Base-by-base conservation (phyloP, 2,329 filamentous ascomycete species). In the Ophiostoma quercus region DNA sequence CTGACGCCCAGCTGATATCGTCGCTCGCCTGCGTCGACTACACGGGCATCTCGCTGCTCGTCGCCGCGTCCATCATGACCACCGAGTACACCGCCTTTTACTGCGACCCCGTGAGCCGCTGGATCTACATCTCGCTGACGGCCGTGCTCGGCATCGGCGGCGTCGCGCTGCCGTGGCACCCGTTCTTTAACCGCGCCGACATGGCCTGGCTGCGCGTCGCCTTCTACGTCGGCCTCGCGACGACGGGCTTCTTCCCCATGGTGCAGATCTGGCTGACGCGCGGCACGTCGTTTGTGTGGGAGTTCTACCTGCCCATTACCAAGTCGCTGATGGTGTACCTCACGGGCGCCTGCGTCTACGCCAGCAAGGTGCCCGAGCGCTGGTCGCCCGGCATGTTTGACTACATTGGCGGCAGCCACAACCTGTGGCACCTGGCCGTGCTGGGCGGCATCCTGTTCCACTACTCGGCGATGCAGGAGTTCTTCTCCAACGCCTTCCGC, bases 51-150 rank as follows among this genome's bases (percentile, higher is more conserved):
- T 97, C 94, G 1, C 84, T 99, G 67, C 86, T 99, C 34, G 95
- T 99, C 68, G 92, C 95, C 2, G 93, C 95, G 11, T 96, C 92
- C 70, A 99, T 99, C 81, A 92, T 98, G 86, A 97, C 95, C 1
- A 97, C 93, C 47, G 95, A 99, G 79, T 99, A 98, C 82, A 97
- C 95, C 0, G 95, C 94, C 32, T 99, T 99, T 80, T 99, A 99
- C 82, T 97, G 95, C 82, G 95, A 99, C 76, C 94, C 95, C 2
- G 76, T 91, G 66, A 94, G 91, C 74, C 90, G 94, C 69, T 95
- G 90, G 86, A 83, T 87, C 14, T 99, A 98, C 80, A 95, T 99
- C 83, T 79, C 85, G 60, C 83, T 91, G 67, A 98, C 95, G 2
- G 90, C 91, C 70, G 78, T 89, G 16, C 87, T 99, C 34, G 95